Evolutionary conservation across 1,284 basidiomycete genomes (phyloP).

Genomic region (Sporisorium graminicola): DNA sequence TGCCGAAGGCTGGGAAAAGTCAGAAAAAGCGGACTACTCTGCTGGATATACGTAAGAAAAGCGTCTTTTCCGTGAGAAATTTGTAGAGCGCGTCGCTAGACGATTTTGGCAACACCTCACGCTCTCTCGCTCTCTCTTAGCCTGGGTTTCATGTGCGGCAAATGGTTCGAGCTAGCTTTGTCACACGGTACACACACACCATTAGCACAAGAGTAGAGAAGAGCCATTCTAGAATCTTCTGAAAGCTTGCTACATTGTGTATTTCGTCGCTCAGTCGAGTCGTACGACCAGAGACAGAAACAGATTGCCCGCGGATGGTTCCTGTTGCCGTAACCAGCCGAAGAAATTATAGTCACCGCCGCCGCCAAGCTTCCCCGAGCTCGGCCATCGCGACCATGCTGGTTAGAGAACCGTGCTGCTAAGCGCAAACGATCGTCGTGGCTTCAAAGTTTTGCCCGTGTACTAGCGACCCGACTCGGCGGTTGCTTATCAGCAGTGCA

Average conservation of each 20-base stretch:
- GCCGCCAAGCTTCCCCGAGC: background rate
- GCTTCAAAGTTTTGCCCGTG: background rate
- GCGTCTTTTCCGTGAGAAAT: background rate
- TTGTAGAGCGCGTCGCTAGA: background rate
- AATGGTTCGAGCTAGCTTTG: background rate
- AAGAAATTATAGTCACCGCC: background rate
- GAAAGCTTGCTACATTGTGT: background rate
- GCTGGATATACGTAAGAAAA: background rate
- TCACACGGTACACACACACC: background rate
- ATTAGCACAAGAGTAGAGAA: too few relatives aligned
- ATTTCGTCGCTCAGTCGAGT: too few relatives aligned
- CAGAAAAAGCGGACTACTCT: background rate
- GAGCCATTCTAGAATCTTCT: background rate
- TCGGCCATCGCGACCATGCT: background rate
- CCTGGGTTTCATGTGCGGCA: background rate
- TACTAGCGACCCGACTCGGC: background rate
- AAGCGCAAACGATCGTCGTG: conserved; percentile 1
- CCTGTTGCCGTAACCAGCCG: background rate
- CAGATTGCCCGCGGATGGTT: too few relatives aligned
- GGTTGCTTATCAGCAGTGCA: background rate
- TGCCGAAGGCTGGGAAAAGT: conserved; percentile 12
- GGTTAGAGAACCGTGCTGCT: background rate
- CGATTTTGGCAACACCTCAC: background rate
- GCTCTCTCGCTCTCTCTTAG: background rate
- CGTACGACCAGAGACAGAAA: too few relatives aligned